Percentiles rank a stretch among this genome's conserved stretches.
Evolutionary conservation across 257 asterid genomes (phyloP).

Genomic region (Solanum pimpinellifolium): DNA sequence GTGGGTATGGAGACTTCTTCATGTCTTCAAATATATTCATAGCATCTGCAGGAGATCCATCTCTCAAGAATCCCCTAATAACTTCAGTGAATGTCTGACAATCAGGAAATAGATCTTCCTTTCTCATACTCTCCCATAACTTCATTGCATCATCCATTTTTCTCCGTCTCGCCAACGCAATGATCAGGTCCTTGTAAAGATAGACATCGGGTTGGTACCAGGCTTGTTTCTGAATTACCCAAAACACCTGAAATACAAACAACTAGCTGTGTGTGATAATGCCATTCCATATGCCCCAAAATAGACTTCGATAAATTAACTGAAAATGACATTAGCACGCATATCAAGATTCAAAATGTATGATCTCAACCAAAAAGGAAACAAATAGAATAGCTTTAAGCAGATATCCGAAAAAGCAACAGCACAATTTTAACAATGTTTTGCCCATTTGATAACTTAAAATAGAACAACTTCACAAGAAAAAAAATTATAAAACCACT

Average conservation of each 20-base stretch:
- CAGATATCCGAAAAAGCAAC: not conserved
- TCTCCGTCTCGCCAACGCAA: constrained; percentile 60
- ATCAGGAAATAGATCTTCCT: constrained; percentile 73
- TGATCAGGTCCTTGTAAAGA: constrained; percentile 81
- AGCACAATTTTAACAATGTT: not conserved
- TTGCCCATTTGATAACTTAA: not conserved
- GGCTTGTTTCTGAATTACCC: constrained; percentile 61
- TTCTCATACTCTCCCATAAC: constrained; percentile 76
- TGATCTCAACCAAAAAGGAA: not conserved
- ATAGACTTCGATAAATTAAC: not conserved
- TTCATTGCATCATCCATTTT: constrained; percentile 84
- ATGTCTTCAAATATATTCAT: constrained; percentile 92
- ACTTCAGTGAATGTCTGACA: constrained; percentile 87
- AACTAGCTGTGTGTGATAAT: not conserved
- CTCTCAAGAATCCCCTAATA: constrained; percentile 83
- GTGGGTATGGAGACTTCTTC: constrained; percentile 89
- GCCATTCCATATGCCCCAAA: not conserved
- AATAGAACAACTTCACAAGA: not conserved
- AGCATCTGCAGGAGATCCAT: constrained; percentile 96
- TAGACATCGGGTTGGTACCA: constrained; percentile 83
- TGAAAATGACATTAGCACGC: not conserved
- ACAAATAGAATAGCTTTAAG: not conserved
- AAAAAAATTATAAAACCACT: not conserved
- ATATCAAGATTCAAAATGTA: not conserved
- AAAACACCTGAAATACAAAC: constrained; percentile 50